phyloP scores from a whole-genome alignment of 2,329 filamentous ascomycete genomes.

The Rhynchosporium agropyri region DNA sequence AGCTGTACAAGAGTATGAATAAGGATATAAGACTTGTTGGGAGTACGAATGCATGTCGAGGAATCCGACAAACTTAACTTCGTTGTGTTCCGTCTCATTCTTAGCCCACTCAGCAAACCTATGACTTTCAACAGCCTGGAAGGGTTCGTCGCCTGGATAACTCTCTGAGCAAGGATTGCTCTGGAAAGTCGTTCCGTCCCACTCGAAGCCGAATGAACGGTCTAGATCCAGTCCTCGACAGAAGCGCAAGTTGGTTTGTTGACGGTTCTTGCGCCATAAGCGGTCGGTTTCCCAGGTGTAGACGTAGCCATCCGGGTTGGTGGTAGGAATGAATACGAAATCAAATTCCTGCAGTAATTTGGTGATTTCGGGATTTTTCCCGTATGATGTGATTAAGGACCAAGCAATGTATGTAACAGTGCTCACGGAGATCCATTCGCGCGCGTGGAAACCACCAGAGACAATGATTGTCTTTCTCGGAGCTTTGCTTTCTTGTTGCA shows the following conservation, averaged over 20 bases:
- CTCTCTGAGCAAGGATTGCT: conserved; percentile 88
- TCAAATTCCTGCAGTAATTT: conserved; percentile 83
- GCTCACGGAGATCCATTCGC: conserved; percentile 94
- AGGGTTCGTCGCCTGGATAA: conserved; percentile 81
- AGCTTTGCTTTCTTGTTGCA: conserved; percentile 47
- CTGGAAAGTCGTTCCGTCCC: conserved; percentile 68
- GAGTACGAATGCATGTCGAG: conserved; percentile 94
- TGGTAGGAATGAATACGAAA: conserved; percentile 81
- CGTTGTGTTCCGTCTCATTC: conserved; percentile 72
- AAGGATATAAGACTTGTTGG: conserved; percentile 92
- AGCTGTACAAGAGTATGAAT: conserved; percentile 78
- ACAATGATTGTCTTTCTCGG: conserved; percentile 78
- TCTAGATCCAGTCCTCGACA: conserved; percentile 90
- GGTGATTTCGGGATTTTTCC: conserved; percentile 70
- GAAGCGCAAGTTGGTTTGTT: conserved; percentile 78
- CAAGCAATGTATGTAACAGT: conserved; percentile 92
- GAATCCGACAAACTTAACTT: conserved; percentile 78
- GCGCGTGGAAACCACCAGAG: conserved; percentile 84
- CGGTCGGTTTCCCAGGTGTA: conserved; percentile 92
- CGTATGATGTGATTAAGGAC: conserved; percentile 81
- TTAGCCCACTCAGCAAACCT: conserved; percentile 79
- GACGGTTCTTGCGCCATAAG: conserved; percentile 92
- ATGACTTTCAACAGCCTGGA: conserved; percentile 79
- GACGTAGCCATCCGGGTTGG: conserved; percentile 93
- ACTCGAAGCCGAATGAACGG: conserved; percentile 81